Conservation (phyloP, 1,284 basidiomycete species). For the Rhodotorula glutinis region DNA sequence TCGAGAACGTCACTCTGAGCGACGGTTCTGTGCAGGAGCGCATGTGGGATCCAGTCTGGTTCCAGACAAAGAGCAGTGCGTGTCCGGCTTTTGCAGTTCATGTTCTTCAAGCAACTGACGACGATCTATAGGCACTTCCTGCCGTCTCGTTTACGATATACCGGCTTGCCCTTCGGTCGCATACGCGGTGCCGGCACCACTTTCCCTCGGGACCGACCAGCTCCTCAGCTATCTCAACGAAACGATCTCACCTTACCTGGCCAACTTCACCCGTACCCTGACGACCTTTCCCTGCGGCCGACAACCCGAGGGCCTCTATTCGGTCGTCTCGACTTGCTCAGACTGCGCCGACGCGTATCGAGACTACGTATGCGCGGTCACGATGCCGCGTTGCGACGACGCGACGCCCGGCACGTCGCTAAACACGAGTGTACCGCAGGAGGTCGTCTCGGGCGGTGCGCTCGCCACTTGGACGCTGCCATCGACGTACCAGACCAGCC, state of each 20-base stretch:
- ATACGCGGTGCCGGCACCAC: slow-evolving; percentile 50
- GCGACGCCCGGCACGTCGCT: slow-evolving; percentile 6
- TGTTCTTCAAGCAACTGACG: too few species aligned
- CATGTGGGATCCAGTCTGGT: slow-evolving; percentile 36
- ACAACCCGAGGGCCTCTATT: slow-evolving; percentile 47
- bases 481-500: background rate
- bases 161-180: slow-evolving; percentile 50
- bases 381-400: slow-evolving; percentile 51
- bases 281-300: slow-evolving; percentile 49
- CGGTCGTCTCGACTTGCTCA: slow-evolving; percentile 48
- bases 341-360: slow-evolving; percentile 49
- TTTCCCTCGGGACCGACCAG: slow-evolving; percentile 39
- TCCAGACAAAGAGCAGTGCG: slow-evolving; percentile 46
- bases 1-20: slow-evolving; percentile 33
- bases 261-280: slow-evolving; percentile 49
- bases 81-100: too few species aligned
- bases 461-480: slow-evolving; percentile 20
- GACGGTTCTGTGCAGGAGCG: slow-evolving; percentile 7
- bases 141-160: slow-evolving; percentile 48
- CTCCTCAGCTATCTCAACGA: slow-evolving; percentile 46
- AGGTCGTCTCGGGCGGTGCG: background rate
- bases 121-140: slow-evolving; percentile 43
- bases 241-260: slow-evolving; percentile 45
- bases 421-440: slow-evolving; percentile 1
- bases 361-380: slow-evolving; percentile 50